phyloP scores from a whole-genome alignment of 129 eudicot genomes.

The Flaveria trinervia region DNA sequence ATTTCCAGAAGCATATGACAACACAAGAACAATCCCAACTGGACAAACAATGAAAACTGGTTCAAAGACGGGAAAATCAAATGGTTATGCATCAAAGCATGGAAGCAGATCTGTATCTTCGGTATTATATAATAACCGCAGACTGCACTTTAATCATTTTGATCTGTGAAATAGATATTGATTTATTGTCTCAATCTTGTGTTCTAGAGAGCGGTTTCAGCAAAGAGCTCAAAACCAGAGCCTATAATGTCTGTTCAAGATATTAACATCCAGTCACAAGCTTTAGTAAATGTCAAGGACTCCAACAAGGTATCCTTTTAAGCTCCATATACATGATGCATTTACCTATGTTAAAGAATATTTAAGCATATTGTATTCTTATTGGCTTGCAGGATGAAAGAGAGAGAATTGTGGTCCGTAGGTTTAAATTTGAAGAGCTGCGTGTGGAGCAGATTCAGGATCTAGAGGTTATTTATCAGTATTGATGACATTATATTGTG shows the following conservation, averaged over 20 bases:
- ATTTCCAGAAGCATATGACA: slow-evolving; percentile 58
- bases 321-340: not conserved
- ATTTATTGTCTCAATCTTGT: slow-evolving; percentile 15
- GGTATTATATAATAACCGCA: slow-evolving; percentile 39
- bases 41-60: slow-evolving; percentile 50
- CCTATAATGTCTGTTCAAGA: slow-evolving; percentile 85
- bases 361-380: slow-evolving; percentile 9
- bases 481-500: not conserved
- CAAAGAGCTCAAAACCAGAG: slow-evolving; percentile 76
- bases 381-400: slow-evolving; percentile 78
- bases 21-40: slow-evolving; percentile 45
- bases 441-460: slow-evolving; percentile 97
- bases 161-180: slow-evolving; percentile 1
- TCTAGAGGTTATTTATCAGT: slow-evolving; percentile 65
- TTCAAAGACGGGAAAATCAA: slow-evolving; percentile 62
- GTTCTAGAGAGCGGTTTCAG: slow-evolving; percentile 58
- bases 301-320: slow-evolving; percentile 72
- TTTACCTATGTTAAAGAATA: not conserved
- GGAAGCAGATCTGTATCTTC: slow-evolving; percentile 71
- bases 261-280: slow-evolving; percentile 79
- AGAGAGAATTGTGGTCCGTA: slow-evolving; percentile 88
- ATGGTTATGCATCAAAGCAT: slow-evolving; percentile 61
- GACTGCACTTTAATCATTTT: not conserved
- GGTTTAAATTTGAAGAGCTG: slow-evolving; percentile 91
- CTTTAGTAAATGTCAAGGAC: slow-evolving; percentile 78